Base-by-base conservation (phyloP, 192 early-diverging fungal genomes). In the Dimargaris cristalligena region DNA sequence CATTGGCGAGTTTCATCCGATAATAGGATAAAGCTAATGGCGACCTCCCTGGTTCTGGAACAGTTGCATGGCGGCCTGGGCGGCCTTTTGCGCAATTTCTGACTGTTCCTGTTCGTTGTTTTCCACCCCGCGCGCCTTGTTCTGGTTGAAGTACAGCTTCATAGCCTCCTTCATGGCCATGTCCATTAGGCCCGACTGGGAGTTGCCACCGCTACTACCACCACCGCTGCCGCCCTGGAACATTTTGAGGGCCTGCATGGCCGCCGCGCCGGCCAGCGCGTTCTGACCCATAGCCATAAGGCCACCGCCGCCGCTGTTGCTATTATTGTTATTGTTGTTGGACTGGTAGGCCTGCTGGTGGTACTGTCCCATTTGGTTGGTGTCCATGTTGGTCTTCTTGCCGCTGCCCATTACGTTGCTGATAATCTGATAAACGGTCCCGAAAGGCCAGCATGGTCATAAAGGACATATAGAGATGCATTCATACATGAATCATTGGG, bases 291-390 rank as follows among this genome's bases (percentile, higher is more conserved):
- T 47, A 47, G 20, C 46, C 46, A 47, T 47, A 25, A 47, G 25
- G 25, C 6, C 25, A 47, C 46, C 46, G 6, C 46, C 46, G 46
- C 46, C 46, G 46, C 46, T 47, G 1, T 18, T 47, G n/a, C n/a
- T n/a, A n/a, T n/a, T n/a, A n/a, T n/a, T n/a, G n/a, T n/a, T n/a
- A n/a, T n/a, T n/a, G n/a, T n/a, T n/a, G n/a, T n/a, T n/a, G n/a
- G n/a, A n/a, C n/a, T n/a, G n/a, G 46, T 47, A 47, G 46, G 46
- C 46, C 46, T 47, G 46, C 25, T 47, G 46, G 6, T 47, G 46
- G 46, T 47, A 1, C 46, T 47, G 46, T 3, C 25, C n/a, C 46
- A 47, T 47, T 6, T 47, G 46, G 6, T 47, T 47, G n/a, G 25
- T 47, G 6, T 47, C 6, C n/a, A 47, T 25, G 6, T 47, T 47